Percentiles rank a stretch among this genome's conserved stretches.
Evolutionary conservation across 495 filamentous ascomycete species (phyloP).

Genomic region (Rostrohypoxylon terebratum): DNA sequence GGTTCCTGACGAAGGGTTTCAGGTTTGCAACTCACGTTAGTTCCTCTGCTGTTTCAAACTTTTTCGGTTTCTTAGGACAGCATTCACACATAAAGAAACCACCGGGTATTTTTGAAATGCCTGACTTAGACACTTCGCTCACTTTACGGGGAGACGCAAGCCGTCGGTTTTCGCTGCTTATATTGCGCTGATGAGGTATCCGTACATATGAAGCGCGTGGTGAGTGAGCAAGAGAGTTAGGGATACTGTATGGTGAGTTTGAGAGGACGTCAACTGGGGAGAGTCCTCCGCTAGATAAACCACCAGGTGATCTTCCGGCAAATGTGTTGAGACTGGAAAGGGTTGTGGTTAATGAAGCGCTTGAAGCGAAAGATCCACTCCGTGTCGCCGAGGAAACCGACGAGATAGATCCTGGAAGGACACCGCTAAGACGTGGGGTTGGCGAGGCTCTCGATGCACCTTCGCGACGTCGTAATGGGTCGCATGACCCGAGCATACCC

Average conservation of each 20-base stretch:
- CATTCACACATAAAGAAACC: conserved; percentile 89
- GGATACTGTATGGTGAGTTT: conserved; percentile 69
- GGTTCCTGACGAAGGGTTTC: neutral
- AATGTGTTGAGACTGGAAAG: conserved; percentile 78
- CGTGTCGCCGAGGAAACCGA: conserved; percentile 78
- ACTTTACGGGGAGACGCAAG: conserved; percentile 62
- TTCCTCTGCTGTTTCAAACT: conserved; percentile 89
- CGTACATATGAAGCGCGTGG: conserved; percentile 65
- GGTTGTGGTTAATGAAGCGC: conserved; percentile 73
- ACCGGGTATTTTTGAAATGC: conserved; percentile 57
- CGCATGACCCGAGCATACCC: conserved; percentile 67
- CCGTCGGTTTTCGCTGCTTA: conserved; percentile 58
- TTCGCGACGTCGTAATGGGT: conserved; percentile 74
- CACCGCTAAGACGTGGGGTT: conserved; percentile 68
- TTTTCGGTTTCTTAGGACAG: conserved; percentile 98
- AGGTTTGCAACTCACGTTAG: conserved; percentile 74
- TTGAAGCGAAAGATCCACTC: conserved; percentile 80
- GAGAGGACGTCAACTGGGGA: conserved; percentile 63
- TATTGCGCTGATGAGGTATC: conserved; percentile 60
- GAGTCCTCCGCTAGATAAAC: conserved; percentile 72
- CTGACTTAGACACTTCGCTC: conserved; percentile 57
- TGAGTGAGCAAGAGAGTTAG: conserved; percentile 70
- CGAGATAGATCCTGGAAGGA: conserved; percentile 75
- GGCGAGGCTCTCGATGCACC: conserved; percentile 68
- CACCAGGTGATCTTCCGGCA: conserved; percentile 78